A percentile compares a stretch with the other conserved stretches of the same genome.
Conservation (phyloP, 2,329 filamentous ascomycete genomes). For the Aspergillus amoenus region DNA sequence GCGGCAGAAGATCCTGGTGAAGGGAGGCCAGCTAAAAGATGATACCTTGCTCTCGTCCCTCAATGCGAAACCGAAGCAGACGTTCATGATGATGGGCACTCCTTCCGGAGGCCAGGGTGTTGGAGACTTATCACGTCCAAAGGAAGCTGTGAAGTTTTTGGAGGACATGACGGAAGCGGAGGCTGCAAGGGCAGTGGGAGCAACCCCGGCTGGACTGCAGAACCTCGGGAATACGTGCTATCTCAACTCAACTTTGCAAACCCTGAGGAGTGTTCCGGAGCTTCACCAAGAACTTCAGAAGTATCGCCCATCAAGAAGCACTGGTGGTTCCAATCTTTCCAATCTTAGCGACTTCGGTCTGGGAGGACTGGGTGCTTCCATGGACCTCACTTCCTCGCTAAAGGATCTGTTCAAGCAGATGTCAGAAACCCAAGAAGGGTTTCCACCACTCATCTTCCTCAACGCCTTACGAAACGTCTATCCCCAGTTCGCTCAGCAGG, state of each 20-base stretch:
- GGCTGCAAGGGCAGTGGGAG: conserved; percentile 75
- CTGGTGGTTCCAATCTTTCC: conserved; percentile 35
- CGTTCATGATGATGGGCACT: conserved; percentile 96
- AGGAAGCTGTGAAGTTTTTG: conserved; percentile 79
- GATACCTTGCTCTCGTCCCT: conserved; percentile 83
- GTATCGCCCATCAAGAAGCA: conserved; percentile 51
- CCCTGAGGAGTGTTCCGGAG: conserved; percentile 83
- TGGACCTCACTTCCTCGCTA: conserved; percentile 74
- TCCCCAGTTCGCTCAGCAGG: conserved; percentile 89
- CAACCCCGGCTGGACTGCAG: conserved; percentile 80
- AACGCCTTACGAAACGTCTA: conserved; percentile 74
- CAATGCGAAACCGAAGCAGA: conserved; percentile 79
- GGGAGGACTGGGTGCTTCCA: conserved; percentile 57
- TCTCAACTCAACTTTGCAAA: conserved; percentile 95
- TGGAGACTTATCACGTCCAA: conserved; percentile 66
- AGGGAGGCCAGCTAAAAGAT: conserved; percentile 93
- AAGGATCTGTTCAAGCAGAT: conserved; percentile 85
- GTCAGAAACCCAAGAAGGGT: conserved; percentile 83
- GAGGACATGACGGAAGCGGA: conserved; percentile 99
- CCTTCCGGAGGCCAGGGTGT: conserved; percentile 64
- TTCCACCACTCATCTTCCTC: conserved; percentile 79
- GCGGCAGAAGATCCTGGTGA: conserved; percentile 92
- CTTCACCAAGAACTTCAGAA: conserved; percentile 74
- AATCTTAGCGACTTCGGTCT: conserved; percentile 56
- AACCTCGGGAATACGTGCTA: conserved; percentile 99